Base-by-base conservation (phyloP, 2,329 filamentous ascomycete species). In the Neonectria sp. region DNA sequence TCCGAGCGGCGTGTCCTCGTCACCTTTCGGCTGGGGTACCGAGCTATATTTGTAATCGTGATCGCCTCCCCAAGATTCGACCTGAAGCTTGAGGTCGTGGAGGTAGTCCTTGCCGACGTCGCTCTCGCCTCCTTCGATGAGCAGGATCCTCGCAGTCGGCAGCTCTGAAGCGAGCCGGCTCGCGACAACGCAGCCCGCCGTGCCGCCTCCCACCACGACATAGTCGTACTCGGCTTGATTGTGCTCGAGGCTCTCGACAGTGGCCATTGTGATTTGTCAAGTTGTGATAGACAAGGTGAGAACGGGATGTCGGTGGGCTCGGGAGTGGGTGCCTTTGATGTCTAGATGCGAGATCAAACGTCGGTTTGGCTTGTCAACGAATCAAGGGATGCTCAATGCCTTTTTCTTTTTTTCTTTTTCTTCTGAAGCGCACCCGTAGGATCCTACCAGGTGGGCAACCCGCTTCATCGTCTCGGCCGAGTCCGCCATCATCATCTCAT, bases 201-300 rank as follows among this genome's bases (percentile, higher is more conserved):
- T 52, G 27, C 49, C 49, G 15, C 49, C 49, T 52, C 49, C 49
- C 11, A 52, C 49, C 13, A 52, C 27, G 9, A 52, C 6, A n/a
- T 52, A 52, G 49, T 31, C 52, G 33, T 11, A 55, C 15, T 8
- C 46, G 25, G 46, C 15, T 21, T 49, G 46, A n/a, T 49, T 49
- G 25, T 15, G 46, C n/a, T 15, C 15, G n/a, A 49, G n/a, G 17
- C 46, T 49, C 46, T 49, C 46, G 25, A 49, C 46, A 15, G 46
- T 49, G 46, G 46, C 25, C 46, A 49, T 49, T 49, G 24, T 49
- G 46, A 29, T n/a, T 49, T 21, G 21, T 21, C 21, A 21, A 21
- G 21, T 29, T 49, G 9, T 15, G 25, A 49, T 8, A 21, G 46
- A 49, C 46, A 49, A 17, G 43, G 43, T 13, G 43, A 46, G 43